Evolutionary conservation across 495 filamentous ascomycete species (phyloP), one percentile per base, ranked within the genome.

Genomic region (Daldinia decipiens): DNA sequence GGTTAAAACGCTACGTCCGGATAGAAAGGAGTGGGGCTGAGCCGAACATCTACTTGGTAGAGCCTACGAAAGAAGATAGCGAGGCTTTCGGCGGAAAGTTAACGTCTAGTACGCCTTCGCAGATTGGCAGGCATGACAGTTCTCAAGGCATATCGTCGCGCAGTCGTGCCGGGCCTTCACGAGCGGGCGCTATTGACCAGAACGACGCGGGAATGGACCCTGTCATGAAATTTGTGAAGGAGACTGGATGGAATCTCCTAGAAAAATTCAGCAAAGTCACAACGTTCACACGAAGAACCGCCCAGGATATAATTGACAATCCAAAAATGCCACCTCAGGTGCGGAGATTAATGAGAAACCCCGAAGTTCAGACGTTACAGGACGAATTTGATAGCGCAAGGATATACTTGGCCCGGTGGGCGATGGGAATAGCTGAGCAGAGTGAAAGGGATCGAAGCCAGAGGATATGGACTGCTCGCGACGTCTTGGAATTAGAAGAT

Each of bases 361-460:
- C 95, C 0, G 94, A 99, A 76, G 94, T 99, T 11, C 94, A 97
- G 79, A 97, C 93, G 0, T 72, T 99, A 52, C 93, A 95, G 77
- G 94, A 98, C 66, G 95, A 99, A 76, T 99, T 98, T 69, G 96
- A 98, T 79, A 97, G 93, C 73, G 95, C 96, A 5, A 86, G 95
- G 67, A 82, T 99, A 39, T 99, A 99, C 73, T 84, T 99, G 24
- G 95, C 95, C 3, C 85, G 95, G 51, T 99, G 95, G 95, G 95
- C 95, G 0, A 98, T 98, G 95, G 96, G 93, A 1, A 96, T 99
- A 59, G 93, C 95, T 0, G 95, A 99, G 78, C 95, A 98, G 81
- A 92, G 93, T 74, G 95, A 99, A 76, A 83, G 87, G 43, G 95
- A 99, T 57, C 78, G 88, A 34, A 92, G 87, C 59, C 89, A 92